Percentiles rank a stretch among this genome's conserved stretches.
These are phyloP conservation scores for Xylaria venustula DNA, from an alignment of 495 filamentous ascomycete species.

Conservation along the genomic window DNA sequence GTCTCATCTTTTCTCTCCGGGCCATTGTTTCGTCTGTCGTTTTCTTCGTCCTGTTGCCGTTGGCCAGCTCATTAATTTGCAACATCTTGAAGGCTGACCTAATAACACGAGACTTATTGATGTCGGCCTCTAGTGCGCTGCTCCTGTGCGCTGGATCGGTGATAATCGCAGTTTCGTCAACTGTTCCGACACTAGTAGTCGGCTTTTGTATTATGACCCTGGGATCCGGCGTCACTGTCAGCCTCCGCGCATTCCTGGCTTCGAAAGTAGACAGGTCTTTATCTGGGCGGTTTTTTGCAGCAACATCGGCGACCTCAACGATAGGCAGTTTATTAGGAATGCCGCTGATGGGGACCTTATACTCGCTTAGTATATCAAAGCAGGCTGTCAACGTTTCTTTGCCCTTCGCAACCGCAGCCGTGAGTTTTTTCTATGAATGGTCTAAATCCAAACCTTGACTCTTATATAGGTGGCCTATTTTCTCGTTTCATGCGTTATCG, in stretches of 20 bases:
- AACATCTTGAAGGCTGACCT: neutral
- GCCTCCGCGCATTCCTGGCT: constrained; percentile 2
- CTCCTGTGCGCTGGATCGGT: neutral
- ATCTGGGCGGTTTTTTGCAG: constrained; percentile 1
- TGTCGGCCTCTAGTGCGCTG: neutral
- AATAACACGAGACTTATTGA: neutral
- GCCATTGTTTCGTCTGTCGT: neutral
- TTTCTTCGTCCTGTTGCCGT: neutral
- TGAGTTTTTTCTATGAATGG: too few relatives aligned
- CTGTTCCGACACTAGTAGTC: neutral
- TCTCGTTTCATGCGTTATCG: too few relatives aligned
- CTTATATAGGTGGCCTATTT: too few relatives aligned
- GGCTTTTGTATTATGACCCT: constrained; percentile 1
- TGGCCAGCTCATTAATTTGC: neutral
- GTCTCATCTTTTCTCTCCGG: neutral
- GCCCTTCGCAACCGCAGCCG: too few relatives aligned
- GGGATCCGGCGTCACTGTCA: neutral
- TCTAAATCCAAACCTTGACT: too few relatives aligned
- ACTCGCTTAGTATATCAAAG: neutral
- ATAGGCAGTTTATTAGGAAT: constrained; percentile 1
- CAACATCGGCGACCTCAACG: neutral
- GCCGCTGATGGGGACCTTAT: constrained; percentile 1
- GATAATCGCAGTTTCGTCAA: neutral
- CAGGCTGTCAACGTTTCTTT: too few relatives aligned
- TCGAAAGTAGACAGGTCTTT: neutral